Base-by-base conservation (phyloP, 768 basidiomycete genomes). In the Hemileccinum rubropunctum region DNA sequence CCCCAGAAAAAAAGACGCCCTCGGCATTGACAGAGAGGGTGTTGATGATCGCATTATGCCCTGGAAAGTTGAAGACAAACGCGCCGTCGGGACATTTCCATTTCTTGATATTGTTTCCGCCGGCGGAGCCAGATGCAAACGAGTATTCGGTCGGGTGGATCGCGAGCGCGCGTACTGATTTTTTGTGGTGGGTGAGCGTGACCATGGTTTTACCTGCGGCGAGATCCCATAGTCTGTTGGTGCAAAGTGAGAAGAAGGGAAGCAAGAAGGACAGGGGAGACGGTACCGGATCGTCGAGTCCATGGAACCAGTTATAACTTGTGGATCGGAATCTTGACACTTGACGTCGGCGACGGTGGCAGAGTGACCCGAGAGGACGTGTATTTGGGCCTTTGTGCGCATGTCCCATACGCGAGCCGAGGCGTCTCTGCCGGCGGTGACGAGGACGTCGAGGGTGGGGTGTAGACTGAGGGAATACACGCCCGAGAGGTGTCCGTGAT, bases 31-130 rank as follows among this genome's bases (percentile, higher is more conserved):
- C 90, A 11, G 86, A 84, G 49, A 98, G 63, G 6, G 93, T 94
- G 69, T 99, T 99, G 76, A 99, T 91, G 70, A 98, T 98, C 2
- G 95, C 91, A 53, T 97, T 93, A 67, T 98, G 97, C 0, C 97
- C 97, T 38, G 82, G 76, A 67, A 98, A 97, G 71, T 98, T 99
- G 78, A 89, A 91, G 3, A 98, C 95, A 57, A 99, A 98, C 3
- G 82, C 69, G 40, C 97, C 97, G 56, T 98, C 92, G 6, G 97
- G 97, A 60, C 93, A 98, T 61, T 95, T 97, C 95, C 95, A 99
- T 68, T 98, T 98, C 66, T 99, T 99, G 74, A 99, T 98, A 69
- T 98, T 98, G 75, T 98, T 98, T 1, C 95, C 97, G n/a, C 97
- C 97, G 0, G 95, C 90, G 21, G 91, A 94, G 42, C 90, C 97